Evolutionary conservation across 192 early-diverging fungal species (phyloP), one percentile per base, ranked within the genome.

Genomic region (Dissophora ornata): DNA sequence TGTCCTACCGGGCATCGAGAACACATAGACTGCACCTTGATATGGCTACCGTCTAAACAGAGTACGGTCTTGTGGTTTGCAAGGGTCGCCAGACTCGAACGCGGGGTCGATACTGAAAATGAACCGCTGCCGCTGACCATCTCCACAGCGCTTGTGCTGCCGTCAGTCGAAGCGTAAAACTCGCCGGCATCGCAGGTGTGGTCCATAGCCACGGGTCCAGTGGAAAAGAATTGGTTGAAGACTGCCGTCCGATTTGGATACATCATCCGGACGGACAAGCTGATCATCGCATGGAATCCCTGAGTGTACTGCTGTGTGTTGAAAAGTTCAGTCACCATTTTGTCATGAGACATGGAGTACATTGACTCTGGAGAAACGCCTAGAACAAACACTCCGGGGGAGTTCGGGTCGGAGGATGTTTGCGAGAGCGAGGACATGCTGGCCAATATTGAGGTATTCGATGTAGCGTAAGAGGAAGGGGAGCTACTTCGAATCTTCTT

Each of bases 291-390:
- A 22, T 77, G 45, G 30, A 67, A 77, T 3, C 73, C 73, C 51
- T 77, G 73, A 21, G 62, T 26, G 24, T 67, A 77, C 13, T 77
- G 73, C 24, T 77, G 73, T 10, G 58, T 36, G 34, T 77, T 47
- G 29, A 67, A 11, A 12, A 77, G 21, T 4, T 58, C 73, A 8
- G 63, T 56, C 8, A 77, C 65, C 50, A 57, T 51, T 13, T 48
- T 25, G 33, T 49, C 9, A 29, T 62, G 50, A 1, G 64, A 51
- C 25, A 77, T 15, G n/a, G 73, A 77, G 36, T 52, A 45, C 8
- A 77, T 9, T 3, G 52, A 41, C 40, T 62, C 67, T 12, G 63
- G 63, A 25, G 73, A 67, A 2, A 59, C 24, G 13, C 64, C 73
- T 7, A 62, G n/a, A 8, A 77, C 65, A 51, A 77, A 77, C 0